Percentiles rank a stretch among this genome's conserved stretches.
Conservation (phyloP, 805 yeast genomes). For the Metschnikowia picachoensis region DNA sequence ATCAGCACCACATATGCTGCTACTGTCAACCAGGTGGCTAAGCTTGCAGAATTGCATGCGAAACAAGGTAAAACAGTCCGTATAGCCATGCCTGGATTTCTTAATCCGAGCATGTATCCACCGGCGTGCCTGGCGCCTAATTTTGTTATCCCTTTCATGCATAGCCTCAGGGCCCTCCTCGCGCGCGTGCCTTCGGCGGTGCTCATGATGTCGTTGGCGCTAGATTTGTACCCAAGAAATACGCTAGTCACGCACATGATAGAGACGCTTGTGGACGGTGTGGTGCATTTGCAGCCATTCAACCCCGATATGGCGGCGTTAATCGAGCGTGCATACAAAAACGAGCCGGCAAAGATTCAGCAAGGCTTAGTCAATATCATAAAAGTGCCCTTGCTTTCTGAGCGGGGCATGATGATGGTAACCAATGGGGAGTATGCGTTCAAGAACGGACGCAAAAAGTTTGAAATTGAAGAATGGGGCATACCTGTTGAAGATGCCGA, state of each 20-base stretch:
- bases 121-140: constrained; percentile 45
- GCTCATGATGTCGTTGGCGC: constrained; percentile 53
- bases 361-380: constrained; percentile 82
- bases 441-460: constrained; percentile 74
- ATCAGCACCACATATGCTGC: constrained; percentile 18
- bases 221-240: constrained; percentile 62
- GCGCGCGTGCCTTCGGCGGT: constrained; percentile 47
- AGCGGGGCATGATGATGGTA: constrained; percentile 74
- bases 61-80: constrained; percentile 52
- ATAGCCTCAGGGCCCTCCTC: constrained; percentile 51
- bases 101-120: constrained; percentile 73
- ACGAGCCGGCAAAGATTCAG: constrained; percentile 69
- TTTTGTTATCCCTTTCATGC: constrained; percentile 57
- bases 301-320: constrained; percentile 65
- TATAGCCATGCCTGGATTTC: constrained; percentile 67
- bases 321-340: constrained; percentile 65
- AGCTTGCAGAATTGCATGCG: constrained; percentile 31
- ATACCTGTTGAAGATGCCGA: constrained; percentile 90
- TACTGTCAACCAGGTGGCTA: constrained; percentile 41
- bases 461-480: constrained; percentile 93
- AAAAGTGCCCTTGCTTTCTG: constrained; percentile 69
- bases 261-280: constrained; percentile 63
- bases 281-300: constrained; percentile 76
- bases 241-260: constrained; percentile 42
- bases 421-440: constrained; percentile 78